phyloP scores from a whole-genome alignment of 306 rosid species.

The Lupinus albus region DNA sequence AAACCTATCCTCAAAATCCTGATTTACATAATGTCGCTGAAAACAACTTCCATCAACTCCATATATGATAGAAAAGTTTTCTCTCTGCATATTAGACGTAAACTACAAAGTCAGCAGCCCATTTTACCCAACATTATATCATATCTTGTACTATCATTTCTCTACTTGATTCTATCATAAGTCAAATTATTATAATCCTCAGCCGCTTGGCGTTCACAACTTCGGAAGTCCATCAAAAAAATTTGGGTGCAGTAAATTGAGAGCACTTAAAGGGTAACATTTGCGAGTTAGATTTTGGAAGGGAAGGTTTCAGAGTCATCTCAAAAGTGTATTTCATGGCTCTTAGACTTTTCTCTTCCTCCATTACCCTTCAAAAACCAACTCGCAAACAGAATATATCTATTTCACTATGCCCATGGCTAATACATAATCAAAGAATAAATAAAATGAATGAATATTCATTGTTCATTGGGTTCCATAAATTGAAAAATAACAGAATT shows the following conservation, averaged over 20 bases:
- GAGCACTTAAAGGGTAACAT: too few species aligned
- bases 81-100: conserved; percentile 54
- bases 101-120: conserved; percentile 30
- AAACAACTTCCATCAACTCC: conserved; percentile 68
- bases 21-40: conserved; percentile 62
- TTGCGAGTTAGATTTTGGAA: too few species aligned
- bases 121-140: background rate
- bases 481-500: conserved; percentile 17
- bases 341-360: too few species aligned
- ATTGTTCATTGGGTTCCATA: background rate
- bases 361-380: too few species aligned
- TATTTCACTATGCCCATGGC: background rate
- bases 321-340: too few species aligned
- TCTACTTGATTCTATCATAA: conserved; percentile 19
- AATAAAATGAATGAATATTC: background rate
- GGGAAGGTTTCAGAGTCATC: too few species aligned
- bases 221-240: background rate
- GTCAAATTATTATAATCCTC: background rate
- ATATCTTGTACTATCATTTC: conserved; percentile 1
- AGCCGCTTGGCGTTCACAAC: background rate
- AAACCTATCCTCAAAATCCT: conserved; percentile 57
- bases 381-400: too few species aligned
- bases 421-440: background rate
- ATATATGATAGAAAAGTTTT: conserved; percentile 61
- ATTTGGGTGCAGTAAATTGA: background rate